Evolutionary conservation across 2,329 filamentous ascomycete genomes (phyloP).

Genomic region (Botrytis aclada): DNA sequence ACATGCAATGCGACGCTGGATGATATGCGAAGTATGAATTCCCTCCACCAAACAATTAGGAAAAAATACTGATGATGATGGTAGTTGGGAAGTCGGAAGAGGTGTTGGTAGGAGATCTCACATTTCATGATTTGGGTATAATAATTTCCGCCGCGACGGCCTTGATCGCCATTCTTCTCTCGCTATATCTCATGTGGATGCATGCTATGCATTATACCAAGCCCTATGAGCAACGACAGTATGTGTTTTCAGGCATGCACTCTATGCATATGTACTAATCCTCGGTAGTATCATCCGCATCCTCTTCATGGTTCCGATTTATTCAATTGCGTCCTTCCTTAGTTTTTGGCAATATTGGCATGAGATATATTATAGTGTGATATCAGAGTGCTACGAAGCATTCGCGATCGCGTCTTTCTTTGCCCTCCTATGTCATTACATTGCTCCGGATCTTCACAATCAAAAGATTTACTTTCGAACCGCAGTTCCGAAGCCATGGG

Average conservation of each 20-base stretch:
- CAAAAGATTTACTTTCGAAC: conserved; percentile 80
- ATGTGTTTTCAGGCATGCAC: conserved; percentile 23
- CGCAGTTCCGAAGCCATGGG: conserved; percentile 68
- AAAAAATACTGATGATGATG: conserved; percentile 24
- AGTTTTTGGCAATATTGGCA: conserved; percentile 72
- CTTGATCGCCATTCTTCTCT: conserved; percentile 50
- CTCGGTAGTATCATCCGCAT: conserved; percentile 73
- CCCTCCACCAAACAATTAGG: neutral
- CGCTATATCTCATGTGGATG: conserved; percentile 55
- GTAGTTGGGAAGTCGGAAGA: conserved; percentile 43
- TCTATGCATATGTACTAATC: conserved; percentile 19
- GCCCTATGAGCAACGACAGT: conserved; percentile 58
- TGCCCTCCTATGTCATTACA: conserved; percentile 75
- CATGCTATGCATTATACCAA: conserved; percentile 61
- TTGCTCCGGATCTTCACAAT: conserved; percentile 71
- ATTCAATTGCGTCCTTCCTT: conserved; percentile 70
- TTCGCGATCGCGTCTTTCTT: conserved; percentile 89
- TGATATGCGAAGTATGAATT: conserved; percentile 38
- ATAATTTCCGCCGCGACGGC: conserved; percentile 50
- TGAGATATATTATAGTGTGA: conserved; percentile 75
- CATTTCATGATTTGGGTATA: conserved; percentile 54
- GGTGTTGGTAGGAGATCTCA: conserved; percentile 47
- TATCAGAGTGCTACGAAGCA: conserved; percentile 84
- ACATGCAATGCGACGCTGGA: conserved; percentile 40
- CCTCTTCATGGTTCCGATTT: conserved; percentile 83